Conservation (phyloP, 2,329 filamentous ascomycete species). For the Penicillium sp. region DNA sequence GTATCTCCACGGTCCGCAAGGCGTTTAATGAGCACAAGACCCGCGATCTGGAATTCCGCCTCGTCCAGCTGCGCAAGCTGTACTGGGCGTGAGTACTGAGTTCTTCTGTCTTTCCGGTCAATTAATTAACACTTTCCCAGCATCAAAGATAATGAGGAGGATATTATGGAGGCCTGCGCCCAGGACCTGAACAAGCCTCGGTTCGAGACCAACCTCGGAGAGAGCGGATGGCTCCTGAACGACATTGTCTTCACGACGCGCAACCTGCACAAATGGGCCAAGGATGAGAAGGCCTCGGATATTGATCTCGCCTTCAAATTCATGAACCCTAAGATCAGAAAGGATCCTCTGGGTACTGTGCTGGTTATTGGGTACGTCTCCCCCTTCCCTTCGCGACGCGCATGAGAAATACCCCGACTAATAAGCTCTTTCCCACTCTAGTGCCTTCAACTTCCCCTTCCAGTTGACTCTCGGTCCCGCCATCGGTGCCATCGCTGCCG, state of each 20-base stretch:
- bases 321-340: constrained; percentile 72
- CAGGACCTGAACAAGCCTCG: constrained; percentile 74
- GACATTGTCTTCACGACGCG: constrained; percentile 77
- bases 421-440: constrained; percentile 27
- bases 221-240: constrained; percentile 75
- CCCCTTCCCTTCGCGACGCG: background rate
- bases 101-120: background rate
- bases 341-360: constrained; percentile 81
- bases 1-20: constrained; percentile 59
- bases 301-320: constrained; percentile 66
- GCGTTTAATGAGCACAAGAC: constrained; percentile 80
- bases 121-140: constrained; percentile 28
- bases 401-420: background rate
- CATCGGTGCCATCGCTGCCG: constrained; percentile 86
- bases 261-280: constrained; percentile 76
- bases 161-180: constrained; percentile 71
- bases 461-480: constrained; percentile 75
- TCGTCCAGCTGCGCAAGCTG: constrained; percentile 84
- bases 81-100: constrained; percentile 72
- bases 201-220: constrained; percentile 71
- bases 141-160: constrained; percentile 71
- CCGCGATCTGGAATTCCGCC: constrained; percentile 75
- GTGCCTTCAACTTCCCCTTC: constrained; percentile 90
- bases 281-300: constrained; percentile 73
- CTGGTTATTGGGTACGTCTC: constrained; percentile 71